Evolutionary conservation across 2,329 filamentous ascomycete species (phyloP), one percentile per base, ranked within the genome.

Genomic region (Zelopaecilomyces penicillatus): DNA sequence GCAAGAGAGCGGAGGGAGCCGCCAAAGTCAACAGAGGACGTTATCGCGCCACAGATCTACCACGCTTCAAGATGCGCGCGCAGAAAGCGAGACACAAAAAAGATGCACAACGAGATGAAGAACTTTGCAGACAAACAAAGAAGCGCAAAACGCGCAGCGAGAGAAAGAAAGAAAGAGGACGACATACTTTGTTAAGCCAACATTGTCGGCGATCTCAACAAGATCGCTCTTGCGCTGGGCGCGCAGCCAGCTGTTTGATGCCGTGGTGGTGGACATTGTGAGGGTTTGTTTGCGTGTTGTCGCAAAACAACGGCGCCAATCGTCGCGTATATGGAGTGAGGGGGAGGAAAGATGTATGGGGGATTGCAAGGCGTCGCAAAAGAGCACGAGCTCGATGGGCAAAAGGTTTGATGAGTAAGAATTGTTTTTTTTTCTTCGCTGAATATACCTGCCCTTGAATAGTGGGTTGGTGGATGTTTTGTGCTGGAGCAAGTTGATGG

Each of bases 191-290:
- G 78, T 74, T 44, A 91, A 70, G 47, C 83, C 83, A 50, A 85
- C 75, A 39, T 74, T 68, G 53, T 86, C 78, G 48, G 87, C 87
- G 50, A 94, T 73, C 51, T 86, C 83, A 55, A 80, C 65, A 45
- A 95, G 77, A 52, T 91, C 87, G 56, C 74, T 75, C 75, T 95
- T 95, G 71, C 85, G 83, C 75, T 93, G 85, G 64, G 77, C 76
- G 65, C 82, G 78, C 62, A 95, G 75, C 80, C 85, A 95, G 55
- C 80, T 78, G 60, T 83, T 80, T 56, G 62, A 44, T 31, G 56
- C 53, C 50, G 56, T 59, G 37, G 46, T 55, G 46, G 49, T 50
- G 41, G 54, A 54, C 52, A 57, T 60, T 47, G 51, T 47, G 50
- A 39, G 19, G 19, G 19, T 19, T 19, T 19, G 19, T 19, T 19